phyloP scores from a whole-genome alignment of 2,329 filamentous ascomycete genomes.

The Xylaria sp. region DNA sequence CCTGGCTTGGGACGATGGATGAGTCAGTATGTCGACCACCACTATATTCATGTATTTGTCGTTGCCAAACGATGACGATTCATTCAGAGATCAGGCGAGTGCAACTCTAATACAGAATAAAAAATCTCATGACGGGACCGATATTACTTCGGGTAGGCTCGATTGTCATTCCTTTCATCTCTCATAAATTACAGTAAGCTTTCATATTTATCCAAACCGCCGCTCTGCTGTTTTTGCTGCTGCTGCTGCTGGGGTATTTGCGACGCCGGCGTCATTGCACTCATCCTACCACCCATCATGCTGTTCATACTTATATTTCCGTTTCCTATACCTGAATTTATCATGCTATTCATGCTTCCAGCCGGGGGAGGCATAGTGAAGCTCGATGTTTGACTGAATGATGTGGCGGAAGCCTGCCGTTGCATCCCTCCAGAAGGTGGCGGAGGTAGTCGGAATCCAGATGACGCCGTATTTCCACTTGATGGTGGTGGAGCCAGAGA shows the following conservation, averaged over 20 bases:
- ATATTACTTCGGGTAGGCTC: background rate
- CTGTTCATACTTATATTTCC: conserved; percentile 45
- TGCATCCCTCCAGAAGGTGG: conserved; percentile 56
- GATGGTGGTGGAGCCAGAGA: conserved; percentile 67
- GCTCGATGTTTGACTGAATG: conserved; percentile 43
- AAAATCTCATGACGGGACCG: no score
- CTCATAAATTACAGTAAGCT: conserved; percentile 68
- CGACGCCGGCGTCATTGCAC: conserved; percentile 23
- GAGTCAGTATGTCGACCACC: no score
- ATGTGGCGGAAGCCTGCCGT: conserved; percentile 43
- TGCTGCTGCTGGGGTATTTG: conserved; percentile 48
- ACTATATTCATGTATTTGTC: no score
- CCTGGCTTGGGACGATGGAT: no score
- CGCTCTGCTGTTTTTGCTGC: conserved; percentile 51
- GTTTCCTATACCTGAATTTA: conserved; percentile 35
- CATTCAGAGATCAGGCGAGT: no score
- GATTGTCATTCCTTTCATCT: conserved; percentile 10
- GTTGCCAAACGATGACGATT: no score
- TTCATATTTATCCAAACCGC: conserved; percentile 74
- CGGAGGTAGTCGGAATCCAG: conserved; percentile 61
- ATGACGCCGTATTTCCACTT: conserved; percentile 45
- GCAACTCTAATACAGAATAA: no score
- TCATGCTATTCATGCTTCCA: conserved; percentile 46
- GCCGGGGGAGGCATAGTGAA: conserved; percentile 38
- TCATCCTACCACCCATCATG: conserved; percentile 40